Base-by-base conservation (phyloP, 495 filamentous ascomycete species). In the Massariosphaeria phaeospora region DNA sequence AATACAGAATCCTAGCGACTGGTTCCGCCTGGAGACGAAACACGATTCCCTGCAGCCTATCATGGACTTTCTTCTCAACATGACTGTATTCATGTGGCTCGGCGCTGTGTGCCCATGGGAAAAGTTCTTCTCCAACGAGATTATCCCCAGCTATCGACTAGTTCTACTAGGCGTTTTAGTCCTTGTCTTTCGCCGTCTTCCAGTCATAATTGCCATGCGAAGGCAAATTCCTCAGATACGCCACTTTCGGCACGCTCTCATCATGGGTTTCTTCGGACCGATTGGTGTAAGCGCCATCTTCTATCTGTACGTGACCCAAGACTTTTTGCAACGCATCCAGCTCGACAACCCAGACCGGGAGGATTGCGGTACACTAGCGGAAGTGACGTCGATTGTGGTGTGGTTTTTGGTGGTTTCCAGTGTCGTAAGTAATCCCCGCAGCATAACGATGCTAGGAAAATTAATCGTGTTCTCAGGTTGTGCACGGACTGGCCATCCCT, bases 231-330 rank as follows among this genome's bases (percentile, higher is more conserved):
- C 80, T 40, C 89, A 95, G 66, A 88, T 94, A 41, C 83, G 89
- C 54, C 78, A 85, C 33, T 59, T 79, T 6, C 73, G 74, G 9
- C 87, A 94, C 55, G 88, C 89, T 2, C 71, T 83, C 1, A 93
- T 95, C 57, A 85, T 90, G 24, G 91, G 90, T 4, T 95, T 95
- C 74, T 96, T 96, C 60, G 91, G 91, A 0, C 91, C 90, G 10
- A 91, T 97, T 54, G 91, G 91, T 15, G 88, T 96, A 4, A 88
- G 85, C 36, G 89, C 90, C 3, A 77, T 96, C 38, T 96, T 95
- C 69, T 96, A 96, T 65, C 76, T 95, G 18, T 91, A 88, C 58
- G 73, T 95, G 59, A 82, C 78, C 29, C 72, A 85, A 1, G 84
- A 91, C 36, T 95, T 87, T 56, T 57, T 88, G 13, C 61, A 69